Base-by-base conservation (phyloP, 2,329 filamentous ascomycete genomes). In the Cyanodermella asteris region DNA sequence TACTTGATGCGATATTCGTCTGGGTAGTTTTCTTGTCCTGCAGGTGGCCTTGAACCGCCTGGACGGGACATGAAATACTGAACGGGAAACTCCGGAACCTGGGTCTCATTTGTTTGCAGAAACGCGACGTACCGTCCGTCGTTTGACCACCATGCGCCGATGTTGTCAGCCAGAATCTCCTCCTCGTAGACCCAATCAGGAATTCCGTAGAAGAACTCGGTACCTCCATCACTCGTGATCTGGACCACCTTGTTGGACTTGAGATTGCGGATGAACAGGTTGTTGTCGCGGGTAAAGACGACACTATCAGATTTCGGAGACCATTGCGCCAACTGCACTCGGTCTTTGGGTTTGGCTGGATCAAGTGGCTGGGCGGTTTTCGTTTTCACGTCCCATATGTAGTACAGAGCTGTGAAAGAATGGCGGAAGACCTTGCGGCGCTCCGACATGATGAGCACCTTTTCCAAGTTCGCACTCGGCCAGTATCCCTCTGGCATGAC, bases 121-220 rank as follows among this genome's bases (percentile, higher is more conserved):
- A 91, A 97, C 13, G 87, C 80, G 30, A 97, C 52, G 43, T 76
- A 91, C 38, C 80, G 73, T 25, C 82, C 87, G 44, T 90, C 78
- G 18, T 72, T 63, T 17, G 80, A 84, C 82, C 82, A 97, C 87
- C 90, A 97, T 1, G 82, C 90, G 5, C 77, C 84, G 32, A 66
- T 78, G 37, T 77, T 75, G 2, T 65, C 72, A 9, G 56, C 48
- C 33, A 94, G 77, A 3, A 91, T 78, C 45, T 91, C 80, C 38
- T 74, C 69, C 42, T 90, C 78, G 40, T 91, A 91, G 0, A 94
- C 87, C 87, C 87, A 97, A 46, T 97, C 90, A 1, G 87, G 87
- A 12, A 93, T 68, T 11, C 87, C 87, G 39, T 97, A 93, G 49
- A 97, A 97, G 31, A 87, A 67, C 37, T 94, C 70, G 1, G 69